A percentile compares a stretch with the other conserved stretches of the same genome.
phyloP scores from a whole-genome alignment of 2,329 filamentous ascomycete species.

The Apiospora phragmitis region DNA sequence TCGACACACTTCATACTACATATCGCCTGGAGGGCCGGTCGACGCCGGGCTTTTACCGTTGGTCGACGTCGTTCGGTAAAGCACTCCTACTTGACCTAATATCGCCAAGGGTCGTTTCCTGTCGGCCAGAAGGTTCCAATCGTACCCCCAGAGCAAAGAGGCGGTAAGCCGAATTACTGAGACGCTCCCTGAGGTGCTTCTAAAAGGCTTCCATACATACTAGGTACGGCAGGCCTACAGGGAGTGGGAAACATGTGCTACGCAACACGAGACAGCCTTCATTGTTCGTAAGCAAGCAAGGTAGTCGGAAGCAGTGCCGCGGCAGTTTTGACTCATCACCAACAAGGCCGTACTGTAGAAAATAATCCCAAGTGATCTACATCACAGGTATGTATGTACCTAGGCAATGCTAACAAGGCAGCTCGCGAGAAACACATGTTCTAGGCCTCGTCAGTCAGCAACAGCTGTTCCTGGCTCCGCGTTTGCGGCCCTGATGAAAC shows the following conservation, averaged over 20 bases:
- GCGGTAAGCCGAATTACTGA: constrained; percentile 8
- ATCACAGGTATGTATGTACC: not conserved
- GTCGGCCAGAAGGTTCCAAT: constrained; percentile 6
- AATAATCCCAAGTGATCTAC: not conserved
- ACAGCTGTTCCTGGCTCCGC: not conserved
- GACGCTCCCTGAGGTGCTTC: constrained; percentile 11
- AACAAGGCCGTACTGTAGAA: not conserved
- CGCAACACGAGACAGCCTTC: constrained; percentile 6
- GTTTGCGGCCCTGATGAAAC: constrained; percentile 4
- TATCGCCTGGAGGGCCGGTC: not conserved
- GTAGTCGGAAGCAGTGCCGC: not conserved
- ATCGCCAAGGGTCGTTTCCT: constrained; percentile 7
- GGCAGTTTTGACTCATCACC: constrained; percentile 4
- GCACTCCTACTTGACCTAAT: not conserved
- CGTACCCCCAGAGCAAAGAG: not conserved
- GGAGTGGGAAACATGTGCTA: not conserved
- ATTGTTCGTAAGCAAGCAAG: not conserved
- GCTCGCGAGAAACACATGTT: not conserved
- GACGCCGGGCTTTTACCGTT: not conserved
- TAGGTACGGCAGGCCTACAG: not conserved
- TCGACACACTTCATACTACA: not conserved
- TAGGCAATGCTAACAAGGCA: not conserved
- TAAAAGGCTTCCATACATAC: constrained; percentile 9
- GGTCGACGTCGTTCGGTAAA: not conserved
- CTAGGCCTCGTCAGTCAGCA: not conserved